Conservation (phyloP, 1,139 yeast genomes). For the Kodamaea sp. region DNA sequence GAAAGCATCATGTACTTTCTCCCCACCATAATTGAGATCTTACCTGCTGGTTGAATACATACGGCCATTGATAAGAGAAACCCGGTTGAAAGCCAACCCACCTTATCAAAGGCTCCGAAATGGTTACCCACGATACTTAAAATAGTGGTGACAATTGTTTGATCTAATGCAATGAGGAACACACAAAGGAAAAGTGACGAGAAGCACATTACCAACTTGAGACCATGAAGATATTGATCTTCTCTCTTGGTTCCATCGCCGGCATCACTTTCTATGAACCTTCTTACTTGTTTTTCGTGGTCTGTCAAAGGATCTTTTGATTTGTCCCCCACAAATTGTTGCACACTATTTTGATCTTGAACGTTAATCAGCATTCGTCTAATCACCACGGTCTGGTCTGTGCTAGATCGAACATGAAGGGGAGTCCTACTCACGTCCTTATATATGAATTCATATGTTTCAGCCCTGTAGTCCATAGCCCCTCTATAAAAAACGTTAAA, state of each 20-base stretch:
- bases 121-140: constrained; percentile 55
- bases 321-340: no score
- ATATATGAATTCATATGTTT: no score
- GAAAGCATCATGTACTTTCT: constrained; percentile 52
- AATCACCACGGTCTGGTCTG: no score
- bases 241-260: constrained; percentile 44
- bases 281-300: no score
- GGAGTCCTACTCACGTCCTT: no score
- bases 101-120: constrained; percentile 54
- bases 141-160: constrained; percentile 63
- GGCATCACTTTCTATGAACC: constrained; percentile 41
- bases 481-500: no score
- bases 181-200: constrained; percentile 49
- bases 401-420: no score
- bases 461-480: no score
- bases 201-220: constrained; percentile 41
- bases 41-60: constrained; percentile 61
- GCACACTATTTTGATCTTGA: no score
- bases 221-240: constrained; percentile 45
- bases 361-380: no score
- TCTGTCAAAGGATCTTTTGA: no score
- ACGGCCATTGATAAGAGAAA: constrained; percentile 62
- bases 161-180: constrained; percentile 66
- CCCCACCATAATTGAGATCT: constrained; percentile 61
- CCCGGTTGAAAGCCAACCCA: constrained; percentile 65